phyloP scores from a whole-genome alignment of 129 eudicot genomes.

The Escallonia herrerae region DNA sequence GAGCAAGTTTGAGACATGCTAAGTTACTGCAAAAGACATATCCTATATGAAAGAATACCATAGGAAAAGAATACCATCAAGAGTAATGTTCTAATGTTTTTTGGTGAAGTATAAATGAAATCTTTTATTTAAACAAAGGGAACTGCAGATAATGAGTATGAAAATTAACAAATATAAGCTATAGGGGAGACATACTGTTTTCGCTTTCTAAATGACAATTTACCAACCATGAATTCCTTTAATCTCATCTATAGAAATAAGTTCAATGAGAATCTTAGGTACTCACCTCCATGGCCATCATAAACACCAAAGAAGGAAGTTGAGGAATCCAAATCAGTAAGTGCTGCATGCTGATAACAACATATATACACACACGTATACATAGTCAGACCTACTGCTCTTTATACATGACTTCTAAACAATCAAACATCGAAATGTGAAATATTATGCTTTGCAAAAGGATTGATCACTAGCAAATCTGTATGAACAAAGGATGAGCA shows the following conservation, averaged over 20 bases:
- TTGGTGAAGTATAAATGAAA: too few species aligned
- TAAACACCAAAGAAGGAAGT: conserved; percentile 97
- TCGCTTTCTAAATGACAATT: neutral
- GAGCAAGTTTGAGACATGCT: too few species aligned
- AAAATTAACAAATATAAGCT: too few species aligned
- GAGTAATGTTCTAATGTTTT: too few species aligned
- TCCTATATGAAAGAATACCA: too few species aligned
- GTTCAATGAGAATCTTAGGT: conserved; percentile 2
- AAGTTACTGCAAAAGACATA: too few species aligned
- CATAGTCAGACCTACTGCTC: too few species aligned
- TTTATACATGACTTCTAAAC: too few species aligned
- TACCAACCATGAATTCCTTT: neutral
- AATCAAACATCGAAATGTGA: neutral
- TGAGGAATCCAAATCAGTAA: conserved; percentile 61
- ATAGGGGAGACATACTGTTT: too few species aligned
- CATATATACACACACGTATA: neutral
- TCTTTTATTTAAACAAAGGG: too few species aligned
- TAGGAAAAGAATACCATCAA: too few species aligned
- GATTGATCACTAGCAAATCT: neutral
- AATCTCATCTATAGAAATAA: neutral
- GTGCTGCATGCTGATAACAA: conserved; percentile 73
- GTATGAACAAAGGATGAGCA: neutral
- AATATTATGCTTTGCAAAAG: neutral
- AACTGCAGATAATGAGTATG: too few species aligned
- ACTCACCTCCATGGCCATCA: conserved; percentile 98